Base-by-base conservation (phyloP, 768 basidiomycete species). In the Boletus rex-veris region DNA sequence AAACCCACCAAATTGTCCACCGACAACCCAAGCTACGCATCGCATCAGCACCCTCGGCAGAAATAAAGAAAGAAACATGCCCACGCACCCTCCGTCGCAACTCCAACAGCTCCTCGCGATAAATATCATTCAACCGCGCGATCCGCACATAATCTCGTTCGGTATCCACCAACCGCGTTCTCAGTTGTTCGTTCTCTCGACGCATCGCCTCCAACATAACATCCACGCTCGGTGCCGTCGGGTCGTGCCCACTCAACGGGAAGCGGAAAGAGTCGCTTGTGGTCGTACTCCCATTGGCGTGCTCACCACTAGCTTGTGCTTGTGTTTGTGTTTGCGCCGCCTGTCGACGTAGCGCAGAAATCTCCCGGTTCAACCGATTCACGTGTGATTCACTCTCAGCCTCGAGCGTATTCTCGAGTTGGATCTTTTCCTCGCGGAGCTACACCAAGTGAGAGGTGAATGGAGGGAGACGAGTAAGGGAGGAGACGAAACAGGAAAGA, bases 311-410 rank as follows among this genome's bases (percentile, higher is more conserved):
- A 30, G 80, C 79, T 15, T 45, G 51, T 14, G 80, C 79, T 15
- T 45, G 51, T 14, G 19, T 31, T 33, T 40, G 48, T 7, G 39
- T 14, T 38, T 18, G 37, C n/a, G 37, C 38, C n/a, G 52, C 52
- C 33, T 48, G 52, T 61, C 87, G 85, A 3, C 80, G 71, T 59
- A 92, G 67, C 3, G 80, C 82, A 19, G 81, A 77, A 31, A 92
- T 73, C 67, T 92, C 88, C 43, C 89, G 74, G 26, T 82, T 82
- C 37, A 92, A 75, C 51, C 82, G 74, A 60, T 90, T 91, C 53
- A 92, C 90, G 71, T 91, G 89, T 16, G 80, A 83, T 71, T 92
- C 90, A n/a, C 82, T 86, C 69, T 92, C 90, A 9, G 89, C 90
- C 69, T 93, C 90, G 35, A 90, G 79, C 2, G 75, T 80, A 64